These are phyloP conservation scores for Hypomontagnella submonticulosa DNA, from an alignment of 495 filamentous ascomycete genomes.

Conservation along the genomic window DNA sequence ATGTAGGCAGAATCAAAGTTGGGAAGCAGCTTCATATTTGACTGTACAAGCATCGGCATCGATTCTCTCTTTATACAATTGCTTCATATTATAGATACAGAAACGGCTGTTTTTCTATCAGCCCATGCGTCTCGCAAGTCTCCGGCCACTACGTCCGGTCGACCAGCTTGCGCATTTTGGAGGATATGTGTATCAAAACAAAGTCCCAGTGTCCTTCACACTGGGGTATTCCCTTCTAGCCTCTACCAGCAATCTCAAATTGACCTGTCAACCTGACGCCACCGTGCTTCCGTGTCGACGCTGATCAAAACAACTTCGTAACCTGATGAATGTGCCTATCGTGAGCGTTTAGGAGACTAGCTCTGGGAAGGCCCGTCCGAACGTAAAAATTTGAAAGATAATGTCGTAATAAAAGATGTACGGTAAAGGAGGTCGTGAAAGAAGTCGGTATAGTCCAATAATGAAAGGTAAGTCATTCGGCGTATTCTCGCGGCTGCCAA, in stretches of 20 bases:
- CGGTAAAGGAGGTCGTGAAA: constrained; percentile 25
- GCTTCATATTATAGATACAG: constrained; percentile 43
- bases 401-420: constrained; percentile 47
- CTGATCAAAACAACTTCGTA: constrained; percentile 33
- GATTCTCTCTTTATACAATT: constrained; percentile 38
- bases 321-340: constrained; percentile 23
- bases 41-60: constrained; percentile 23
- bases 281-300: constrained; percentile 29
- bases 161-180: constrained; percentile 24
- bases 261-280: constrained; percentile 45
- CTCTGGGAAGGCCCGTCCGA: constrained; percentile 14
- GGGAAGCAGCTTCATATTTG: background rate
- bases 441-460: constrained; percentile 41
- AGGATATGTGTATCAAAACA: constrained; percentile 31
- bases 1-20: background rate
- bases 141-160: constrained; percentile 9
- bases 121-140: constrained; percentile 15
- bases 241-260: constrained; percentile 42
- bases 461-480: constrained; percentile 9
- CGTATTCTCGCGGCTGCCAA: constrained; percentile 8
- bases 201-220: constrained; percentile 23
- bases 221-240: constrained; percentile 21
- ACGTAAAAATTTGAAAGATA: constrained; percentile 24
- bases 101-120: constrained; percentile 26
- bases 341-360: constrained; percentile 18